Base-by-base conservation (phyloP, 2,329 filamentous ascomycete genomes). In the Graphium sp. region DNA sequence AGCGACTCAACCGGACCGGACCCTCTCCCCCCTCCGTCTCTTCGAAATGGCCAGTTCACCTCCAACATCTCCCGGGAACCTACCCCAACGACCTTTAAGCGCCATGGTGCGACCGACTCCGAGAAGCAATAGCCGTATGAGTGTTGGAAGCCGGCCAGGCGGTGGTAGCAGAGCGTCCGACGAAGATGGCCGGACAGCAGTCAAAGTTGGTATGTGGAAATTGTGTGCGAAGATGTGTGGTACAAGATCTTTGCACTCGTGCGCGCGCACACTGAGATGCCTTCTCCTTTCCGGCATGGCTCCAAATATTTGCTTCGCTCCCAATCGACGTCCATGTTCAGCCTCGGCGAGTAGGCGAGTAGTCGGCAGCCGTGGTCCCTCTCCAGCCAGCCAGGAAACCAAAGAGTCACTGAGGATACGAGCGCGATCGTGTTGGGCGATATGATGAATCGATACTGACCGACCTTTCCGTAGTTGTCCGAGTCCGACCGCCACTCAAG, bases 151-250 rank as follows among this genome's bases (percentile, higher is more conserved):
- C 56, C 87, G 79, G 52, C 74, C 64, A 29, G 77, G 73, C 32
- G 67, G 66, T 41, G 73, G 77, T 37, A 92, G 82, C 55, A 71
- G 82, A 46, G 76, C 78, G 15, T 92, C 84, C 1, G 85, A 94
- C 44, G 85, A 94, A 42, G 85, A 93, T 49, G 67, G 66, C 37
- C 85, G 80, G 49, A 93, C 85, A 6, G 81, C 85, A 16, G 85
- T 94, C 55, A 89, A 82, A 87, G 85, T 94, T 49, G 85, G 85
- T 94, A 69, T 43, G 84, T 79, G 35, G 27, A 12, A 4, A 18
- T 39, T 36, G 10, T 15, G 12, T 18, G 30, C 28, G 18, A 21
- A 25, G 5, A 11, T 18, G 14, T 28, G 18, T 12, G 32, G 24
- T 26, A n/a, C n/a, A n/a, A n/a, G n/a, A n/a, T n/a, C 13, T 27